Evolutionary conservation across 83 land plant genomes (phyloP).

Genomic region (Diphasiastrum complanatum): DNA sequence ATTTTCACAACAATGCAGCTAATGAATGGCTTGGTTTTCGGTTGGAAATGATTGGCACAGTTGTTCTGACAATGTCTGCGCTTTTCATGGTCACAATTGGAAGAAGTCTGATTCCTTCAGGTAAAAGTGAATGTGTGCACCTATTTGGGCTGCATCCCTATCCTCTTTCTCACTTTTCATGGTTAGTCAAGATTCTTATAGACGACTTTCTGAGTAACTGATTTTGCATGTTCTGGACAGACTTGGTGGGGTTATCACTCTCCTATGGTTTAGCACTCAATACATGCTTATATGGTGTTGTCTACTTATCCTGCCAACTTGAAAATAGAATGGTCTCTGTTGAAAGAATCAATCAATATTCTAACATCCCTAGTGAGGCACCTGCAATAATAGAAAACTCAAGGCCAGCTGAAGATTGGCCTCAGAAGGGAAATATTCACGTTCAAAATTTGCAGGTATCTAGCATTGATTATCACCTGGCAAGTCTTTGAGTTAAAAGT

Average conservation of each 20-base stretch:
- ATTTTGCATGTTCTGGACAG: constrained; percentile 11
- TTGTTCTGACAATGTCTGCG: constrained; percentile 59
- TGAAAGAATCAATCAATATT: constrained; percentile 29
- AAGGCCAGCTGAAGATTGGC: constrained; percentile 28
- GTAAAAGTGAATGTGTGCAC: constrained; percentile 24
- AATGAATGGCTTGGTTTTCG: constrained; percentile 92
- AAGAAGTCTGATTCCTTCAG: constrained; percentile 60
- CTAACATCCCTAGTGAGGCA: constrained; percentile 27
- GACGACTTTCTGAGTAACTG: not conserved
- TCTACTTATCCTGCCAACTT: constrained; percentile 19
- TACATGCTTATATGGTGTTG: constrained; percentile 16
- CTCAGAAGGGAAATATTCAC: constrained; percentile 20
- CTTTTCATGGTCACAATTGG: constrained; percentile 68
- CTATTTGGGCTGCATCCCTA: not conserved
- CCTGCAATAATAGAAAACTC: constrained; percentile 20
- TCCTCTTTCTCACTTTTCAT: not conserved
- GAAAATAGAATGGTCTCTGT: constrained; percentile 38
- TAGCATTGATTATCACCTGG: not conserved
- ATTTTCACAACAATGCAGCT: constrained; percentile 79
- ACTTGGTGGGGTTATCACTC: constrained; percentile 24
- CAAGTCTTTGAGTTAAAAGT: not conserved
- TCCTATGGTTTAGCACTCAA: constrained; percentile 39
- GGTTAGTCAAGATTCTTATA: not conserved
- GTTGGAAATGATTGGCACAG: constrained; percentile 65
- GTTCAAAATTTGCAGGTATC: constrained; percentile 23